These are phyloP conservation scores for Fusarium xyrophilum DNA, from an alignment of 2,329 filamentous ascomycete species.

Conservation along the genomic window DNA sequence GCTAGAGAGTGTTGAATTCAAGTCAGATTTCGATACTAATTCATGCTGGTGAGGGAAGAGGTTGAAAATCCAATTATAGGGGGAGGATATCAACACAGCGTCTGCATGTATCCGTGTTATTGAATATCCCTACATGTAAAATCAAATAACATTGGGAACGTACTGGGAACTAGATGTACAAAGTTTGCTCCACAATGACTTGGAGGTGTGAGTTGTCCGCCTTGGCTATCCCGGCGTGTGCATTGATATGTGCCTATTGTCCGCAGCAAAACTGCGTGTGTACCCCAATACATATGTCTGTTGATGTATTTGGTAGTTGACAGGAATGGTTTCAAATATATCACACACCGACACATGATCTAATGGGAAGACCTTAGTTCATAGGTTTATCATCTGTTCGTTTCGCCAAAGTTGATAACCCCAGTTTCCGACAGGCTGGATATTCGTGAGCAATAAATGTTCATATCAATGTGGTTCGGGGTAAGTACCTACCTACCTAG, in stretches of 20 bases:
- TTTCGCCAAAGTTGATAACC: neutral
- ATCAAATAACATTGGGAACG: conserved; percentile 2
- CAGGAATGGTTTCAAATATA: neutral
- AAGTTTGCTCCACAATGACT: neutral
- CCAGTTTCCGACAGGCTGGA: neutral
- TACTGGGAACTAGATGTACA: neutral
- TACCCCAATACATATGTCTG: neutral
- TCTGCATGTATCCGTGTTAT: conserved; percentile 1
- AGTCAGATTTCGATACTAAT: neutral
- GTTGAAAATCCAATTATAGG: conserved; percentile 10
- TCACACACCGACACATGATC: neutral
- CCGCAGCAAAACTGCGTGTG: neutral
- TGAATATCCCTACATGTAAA: neutral
- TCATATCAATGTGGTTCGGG: conserved; percentile 13
- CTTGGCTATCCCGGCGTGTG: neutral
- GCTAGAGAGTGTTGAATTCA: neutral
- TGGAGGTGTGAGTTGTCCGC: conserved; percentile 29
- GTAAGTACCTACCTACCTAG: neutral
- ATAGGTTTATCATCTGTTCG: neutral
- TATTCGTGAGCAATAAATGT: conserved; percentile 6
- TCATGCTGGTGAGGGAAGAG: neutral
- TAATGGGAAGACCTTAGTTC: neutral
- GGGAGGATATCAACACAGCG: conserved; percentile 6
- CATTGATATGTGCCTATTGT: neutral
- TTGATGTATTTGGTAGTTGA: neutral